These are phyloP conservation scores for Leccinum angustisporum DNA, from an alignment of 1,284 basidiomycete species.

Conservation along the genomic window DNA sequence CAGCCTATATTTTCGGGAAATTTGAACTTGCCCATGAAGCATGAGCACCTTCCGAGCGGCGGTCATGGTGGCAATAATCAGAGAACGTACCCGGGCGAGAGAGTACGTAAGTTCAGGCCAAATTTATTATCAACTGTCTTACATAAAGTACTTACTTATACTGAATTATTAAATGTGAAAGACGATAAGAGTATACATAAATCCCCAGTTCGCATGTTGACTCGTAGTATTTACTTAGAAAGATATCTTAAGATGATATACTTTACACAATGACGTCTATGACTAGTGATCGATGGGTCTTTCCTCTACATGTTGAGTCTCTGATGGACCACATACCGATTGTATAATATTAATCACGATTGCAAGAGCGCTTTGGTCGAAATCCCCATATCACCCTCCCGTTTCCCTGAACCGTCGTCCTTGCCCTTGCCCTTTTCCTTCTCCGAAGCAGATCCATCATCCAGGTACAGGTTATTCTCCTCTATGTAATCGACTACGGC, in stretches of 20 bases:
- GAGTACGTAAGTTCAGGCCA: background rate
- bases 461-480: slow-evolving; percentile 69
- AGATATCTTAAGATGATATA: slow-evolving; percentile 1
- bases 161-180: background rate
- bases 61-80: slow-evolving; percentile 17
- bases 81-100: background rate
- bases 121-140: background rate
- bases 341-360: background rate
- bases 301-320: background rate
- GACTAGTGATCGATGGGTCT: background rate
- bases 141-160: background rate
- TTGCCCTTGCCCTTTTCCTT: slow-evolving; percentile 47
- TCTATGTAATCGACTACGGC: slow-evolving; percentile 96
- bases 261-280: background rate
- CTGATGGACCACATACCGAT: background rate
- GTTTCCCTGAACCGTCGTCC: slow-evolving; percentile 23
- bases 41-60: slow-evolving; percentile 32
- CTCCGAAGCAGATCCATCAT: slow-evolving; percentile 48
- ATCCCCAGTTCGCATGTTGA: background rate
- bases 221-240: background rate
- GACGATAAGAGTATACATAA: background rate
- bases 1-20: background rate
- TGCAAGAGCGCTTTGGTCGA: slow-evolving; percentile 10
- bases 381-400: slow-evolving; percentile 22
- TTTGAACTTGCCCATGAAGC: slow-evolving; percentile 31